These are phyloP conservation scores for Gaeumannomyces sp. DNA, from an alignment of 2,329 filamentous ascomycete species.

Conservation along the genomic window DNA sequence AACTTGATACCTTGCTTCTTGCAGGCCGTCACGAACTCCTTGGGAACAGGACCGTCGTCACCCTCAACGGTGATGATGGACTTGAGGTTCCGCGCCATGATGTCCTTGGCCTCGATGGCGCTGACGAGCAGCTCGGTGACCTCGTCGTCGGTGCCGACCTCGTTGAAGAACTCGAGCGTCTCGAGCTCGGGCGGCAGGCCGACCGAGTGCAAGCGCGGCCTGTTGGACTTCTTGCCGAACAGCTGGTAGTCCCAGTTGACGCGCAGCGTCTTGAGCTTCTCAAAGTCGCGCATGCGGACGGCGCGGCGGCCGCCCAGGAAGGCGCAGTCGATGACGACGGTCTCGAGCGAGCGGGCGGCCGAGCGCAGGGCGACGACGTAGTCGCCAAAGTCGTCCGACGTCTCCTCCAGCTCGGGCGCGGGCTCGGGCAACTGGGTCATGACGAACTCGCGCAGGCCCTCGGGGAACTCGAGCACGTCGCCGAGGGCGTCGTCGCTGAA, in stretches of 20 bases:
- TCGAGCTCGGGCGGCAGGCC: slow-evolving; percentile 40
- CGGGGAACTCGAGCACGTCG: slow-evolving; percentile 37
- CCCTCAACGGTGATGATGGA: slow-evolving; percentile 31
- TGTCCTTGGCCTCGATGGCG: slow-evolving; percentile 29
- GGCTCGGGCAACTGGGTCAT: slow-evolving; percentile 38
- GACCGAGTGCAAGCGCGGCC: slow-evolving; percentile 39
- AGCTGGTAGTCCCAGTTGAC: slow-evolving; percentile 43
- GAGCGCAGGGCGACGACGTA: slow-evolving; percentile 39
- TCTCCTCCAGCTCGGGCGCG: slow-evolving; percentile 38
- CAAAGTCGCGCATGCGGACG: slow-evolving; percentile 38
- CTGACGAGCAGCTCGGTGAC: slow-evolving; percentile 38
- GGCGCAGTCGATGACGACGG: slow-evolving; percentile 38
- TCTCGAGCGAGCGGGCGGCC: slow-evolving; percentile 35
- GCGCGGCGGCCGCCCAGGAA: slow-evolving; percentile 33
- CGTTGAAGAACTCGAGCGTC: slow-evolving; percentile 32
- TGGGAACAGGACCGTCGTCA: slow-evolving; percentile 25
- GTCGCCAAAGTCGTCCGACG: slow-evolving; percentile 38
- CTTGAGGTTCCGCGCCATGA: slow-evolving; percentile 31
- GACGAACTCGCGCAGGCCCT: slow-evolving; percentile 38
- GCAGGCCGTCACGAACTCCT: slow-evolving; percentile 29
- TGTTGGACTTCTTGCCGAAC: slow-evolving; percentile 37
- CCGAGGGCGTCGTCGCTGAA: slow-evolving; percentile 38
- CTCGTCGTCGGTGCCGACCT: slow-evolving; percentile 33
- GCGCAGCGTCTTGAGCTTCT: slow-evolving; percentile 31
- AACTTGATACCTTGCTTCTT: slow-evolving; percentile 25